These are phyloP conservation scores for Sporisorium reilianum DNA, from an alignment of 1,284 basidiomycete genomes.

Conservation along the genomic window DNA sequence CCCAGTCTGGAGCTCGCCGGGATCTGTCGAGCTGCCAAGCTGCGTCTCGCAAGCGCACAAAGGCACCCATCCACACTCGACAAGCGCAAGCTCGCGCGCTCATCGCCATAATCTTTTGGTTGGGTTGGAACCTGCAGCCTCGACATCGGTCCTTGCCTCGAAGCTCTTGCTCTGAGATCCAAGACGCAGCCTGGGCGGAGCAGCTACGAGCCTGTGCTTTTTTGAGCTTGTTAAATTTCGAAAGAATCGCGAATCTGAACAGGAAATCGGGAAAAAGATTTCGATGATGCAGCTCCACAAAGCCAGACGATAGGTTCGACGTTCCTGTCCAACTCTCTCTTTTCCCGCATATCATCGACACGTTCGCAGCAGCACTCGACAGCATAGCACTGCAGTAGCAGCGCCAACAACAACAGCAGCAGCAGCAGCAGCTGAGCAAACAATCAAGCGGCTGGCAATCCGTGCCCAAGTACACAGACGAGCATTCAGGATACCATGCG, in stretches of 20 bases:
- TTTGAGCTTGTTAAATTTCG: not conserved
- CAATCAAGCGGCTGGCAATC: not conserved
- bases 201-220: too few species aligned
- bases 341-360: not conserved
- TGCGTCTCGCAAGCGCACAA: not conserved
- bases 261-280: not conserved
- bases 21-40: not conserved
- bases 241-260: not conserved
- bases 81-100: not conserved
- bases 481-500: too few species aligned
- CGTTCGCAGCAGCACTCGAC: not conserved
- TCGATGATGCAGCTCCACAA: slow-evolving; percentile 2
- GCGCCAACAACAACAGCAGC: not conserved
- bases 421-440: not conserved
- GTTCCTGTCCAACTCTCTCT: not conserved
- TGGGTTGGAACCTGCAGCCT: not conserved
- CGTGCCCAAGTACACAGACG: too few species aligned
- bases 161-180: not conserved
- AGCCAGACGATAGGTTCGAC: not conserved
- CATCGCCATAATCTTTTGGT: too few species aligned
- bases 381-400: not conserved
- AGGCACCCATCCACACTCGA: not conserved
- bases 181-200: too few species aligned
- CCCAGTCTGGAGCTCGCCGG: not conserved
- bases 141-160: not conserved